Evolutionary conservation across 352 stramenopile genomes (phyloP).

Genomic region (Phytophthora podocarpi): DNA sequence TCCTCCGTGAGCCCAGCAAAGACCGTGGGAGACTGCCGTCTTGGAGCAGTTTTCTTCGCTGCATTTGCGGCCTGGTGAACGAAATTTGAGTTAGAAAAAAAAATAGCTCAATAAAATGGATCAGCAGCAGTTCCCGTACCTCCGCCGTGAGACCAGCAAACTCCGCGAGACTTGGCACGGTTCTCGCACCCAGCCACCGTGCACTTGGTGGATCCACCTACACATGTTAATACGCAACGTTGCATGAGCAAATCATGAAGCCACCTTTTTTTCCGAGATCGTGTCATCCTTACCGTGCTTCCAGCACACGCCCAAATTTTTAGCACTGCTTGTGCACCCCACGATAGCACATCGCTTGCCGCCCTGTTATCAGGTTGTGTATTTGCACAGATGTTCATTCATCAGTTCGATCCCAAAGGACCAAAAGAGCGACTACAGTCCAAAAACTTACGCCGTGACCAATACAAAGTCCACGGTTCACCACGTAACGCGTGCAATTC

Average conservation of each 20-base stretch:
- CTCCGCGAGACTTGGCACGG: constrained; percentile 73
- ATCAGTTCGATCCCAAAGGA: constrained; percentile 15
- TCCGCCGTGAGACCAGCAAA: constrained; percentile 84
- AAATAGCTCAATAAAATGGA: background rate
- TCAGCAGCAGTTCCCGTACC: constrained; percentile 26
- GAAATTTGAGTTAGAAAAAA: background rate
- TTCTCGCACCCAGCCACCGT: constrained; percentile 68
- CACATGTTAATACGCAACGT: constrained; percentile 25
- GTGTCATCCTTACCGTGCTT: constrained; percentile 59
- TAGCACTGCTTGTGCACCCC: constrained; percentile 74
- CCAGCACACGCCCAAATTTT: constrained; percentile 79
- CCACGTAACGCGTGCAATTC: constrained; percentile 75
- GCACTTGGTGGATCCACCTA: constrained; percentile 77
- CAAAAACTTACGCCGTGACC: constrained; percentile 57
- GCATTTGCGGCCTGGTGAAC: constrained; percentile 56
- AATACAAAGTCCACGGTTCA: constrained; percentile 79
- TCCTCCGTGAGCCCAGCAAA: constrained; percentile 84
- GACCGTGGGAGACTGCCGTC: constrained; percentile 76
- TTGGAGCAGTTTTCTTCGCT: constrained; percentile 65
- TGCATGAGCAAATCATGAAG: constrained; percentile 42
- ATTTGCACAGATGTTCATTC: constrained; percentile 26
- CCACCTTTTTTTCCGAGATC: constrained; percentile 42
- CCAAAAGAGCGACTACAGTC: background rate
- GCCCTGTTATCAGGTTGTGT: constrained; percentile 49
- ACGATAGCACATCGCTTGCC: constrained; percentile 70